phyloP scores from a whole-genome alignment of 108 stramenopile genomes.

The Seminavis robusta region DNA sequence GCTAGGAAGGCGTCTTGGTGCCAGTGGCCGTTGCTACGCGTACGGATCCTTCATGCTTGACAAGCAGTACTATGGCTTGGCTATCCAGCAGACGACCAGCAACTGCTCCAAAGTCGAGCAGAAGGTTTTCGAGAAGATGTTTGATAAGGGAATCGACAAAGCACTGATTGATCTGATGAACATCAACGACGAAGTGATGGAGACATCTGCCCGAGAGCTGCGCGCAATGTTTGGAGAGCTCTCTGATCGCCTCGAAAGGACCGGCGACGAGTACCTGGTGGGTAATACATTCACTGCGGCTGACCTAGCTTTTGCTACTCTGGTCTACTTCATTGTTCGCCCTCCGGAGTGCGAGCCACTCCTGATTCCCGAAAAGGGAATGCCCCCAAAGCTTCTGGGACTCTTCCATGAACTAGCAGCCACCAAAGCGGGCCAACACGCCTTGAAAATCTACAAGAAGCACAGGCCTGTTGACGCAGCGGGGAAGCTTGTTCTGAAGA shows the following conservation, averaged over 20 bases:
- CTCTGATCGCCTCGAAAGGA: slow-evolving; percentile 13
- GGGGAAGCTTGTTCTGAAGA: too few species aligned
- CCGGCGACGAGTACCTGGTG: slow-evolving; percentile 8
- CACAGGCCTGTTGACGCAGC: slow-evolving; percentile 16
- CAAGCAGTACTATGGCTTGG: neutral
- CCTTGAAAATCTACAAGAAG: slow-evolving; percentile 18
- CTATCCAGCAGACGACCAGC: neutral
- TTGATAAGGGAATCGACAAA: slow-evolving; percentile 18
- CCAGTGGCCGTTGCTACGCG: slow-evolving; percentile 9
- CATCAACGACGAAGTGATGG: slow-evolving; percentile 2
- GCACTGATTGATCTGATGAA: slow-evolving; percentile 10
- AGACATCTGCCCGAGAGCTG: slow-evolving; percentile 1
- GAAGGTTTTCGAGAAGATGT: slow-evolving; percentile 14
- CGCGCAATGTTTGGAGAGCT: slow-evolving; percentile 8
- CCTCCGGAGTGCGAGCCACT: slow-evolving; percentile 9
- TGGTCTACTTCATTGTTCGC: slow-evolving; percentile 6
- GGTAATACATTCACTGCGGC: slow-evolving; percentile 37
- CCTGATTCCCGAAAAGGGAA: neutral
- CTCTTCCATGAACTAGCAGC: slow-evolving; percentile 11
- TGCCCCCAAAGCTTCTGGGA: slow-evolving; percentile 2
- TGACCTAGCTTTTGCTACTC: slow-evolving; percentile 31
- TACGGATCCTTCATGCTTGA: slow-evolving; percentile 19
- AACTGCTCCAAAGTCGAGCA: slow-evolving; percentile 10
- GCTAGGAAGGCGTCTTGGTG: slow-evolving; percentile 20
- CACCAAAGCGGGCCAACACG: slow-evolving; percentile 30